These are phyloP conservation scores for Iberis pinnata DNA, from an alignment of 345 rosid species.

Conservation along the genomic window DNA sequence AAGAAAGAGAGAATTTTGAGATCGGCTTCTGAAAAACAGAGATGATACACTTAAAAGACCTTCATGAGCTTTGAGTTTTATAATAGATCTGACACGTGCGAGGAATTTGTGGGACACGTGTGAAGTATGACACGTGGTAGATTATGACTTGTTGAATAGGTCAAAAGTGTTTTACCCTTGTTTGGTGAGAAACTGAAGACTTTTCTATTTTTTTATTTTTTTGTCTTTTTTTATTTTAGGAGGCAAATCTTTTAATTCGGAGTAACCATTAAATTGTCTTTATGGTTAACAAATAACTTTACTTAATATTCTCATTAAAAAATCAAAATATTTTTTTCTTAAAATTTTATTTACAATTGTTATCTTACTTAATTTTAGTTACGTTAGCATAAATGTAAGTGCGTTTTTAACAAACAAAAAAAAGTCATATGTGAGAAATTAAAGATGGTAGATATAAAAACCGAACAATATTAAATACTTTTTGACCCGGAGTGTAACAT, in stretches of 20 bases:
- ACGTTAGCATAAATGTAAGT: too few species aligned
- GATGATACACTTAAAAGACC: background rate
- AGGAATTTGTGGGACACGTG: constrained; percentile 12
- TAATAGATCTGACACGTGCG: constrained; percentile 18
- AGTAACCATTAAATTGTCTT: background rate
- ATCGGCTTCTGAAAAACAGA: constrained; percentile 22
- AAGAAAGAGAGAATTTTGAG: constrained; percentile 17
- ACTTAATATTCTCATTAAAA: background rate
- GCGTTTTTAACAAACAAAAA: background rate
- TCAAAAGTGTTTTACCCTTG: too few species aligned
- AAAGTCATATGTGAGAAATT: constrained; percentile 3
- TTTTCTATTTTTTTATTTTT: background rate
- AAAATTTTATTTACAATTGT: background rate
- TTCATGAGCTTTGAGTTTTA: constrained; percentile 7
- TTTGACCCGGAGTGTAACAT: constrained; percentile 23
- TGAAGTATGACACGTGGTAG: constrained; percentile 20
- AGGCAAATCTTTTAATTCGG: too few species aligned
- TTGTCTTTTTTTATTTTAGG: background rate
- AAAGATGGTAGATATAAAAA: constrained; percentile 14
- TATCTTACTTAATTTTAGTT: too few species aligned
- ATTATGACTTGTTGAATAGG: background rate
- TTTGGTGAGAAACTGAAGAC: constrained; percentile 26
- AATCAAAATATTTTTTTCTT: background rate
- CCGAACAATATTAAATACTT: constrained; percentile 20
- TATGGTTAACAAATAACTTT: background rate